Evolutionary conservation across 768 basidiomycete genomes (phyloP).

Genomic region (Amanita pseudoporphyria): DNA sequence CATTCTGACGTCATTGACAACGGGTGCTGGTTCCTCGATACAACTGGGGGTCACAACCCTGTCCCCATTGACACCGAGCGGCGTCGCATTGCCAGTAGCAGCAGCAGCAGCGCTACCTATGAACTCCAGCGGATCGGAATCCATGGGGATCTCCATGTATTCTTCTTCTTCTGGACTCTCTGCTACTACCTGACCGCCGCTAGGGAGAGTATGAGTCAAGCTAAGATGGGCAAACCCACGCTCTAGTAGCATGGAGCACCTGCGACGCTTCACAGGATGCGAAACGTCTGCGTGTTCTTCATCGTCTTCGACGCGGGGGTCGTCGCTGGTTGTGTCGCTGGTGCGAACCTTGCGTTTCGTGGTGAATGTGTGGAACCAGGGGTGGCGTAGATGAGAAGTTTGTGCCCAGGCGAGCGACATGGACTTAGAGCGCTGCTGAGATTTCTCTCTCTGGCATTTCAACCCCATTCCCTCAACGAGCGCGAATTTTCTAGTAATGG

Average conservation of each 20-base stretch:
- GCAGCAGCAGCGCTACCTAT: too few relatives aligned
- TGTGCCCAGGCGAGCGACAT: constrained; percentile 17
- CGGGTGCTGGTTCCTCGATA: constrained; percentile 29
- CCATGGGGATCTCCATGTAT: constrained; percentile 9
- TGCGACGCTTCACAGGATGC: constrained; percentile 32
- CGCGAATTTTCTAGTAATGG: constrained; percentile 5
- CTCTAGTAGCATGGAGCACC: constrained; percentile 43
- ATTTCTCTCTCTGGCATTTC: too few relatives aligned
- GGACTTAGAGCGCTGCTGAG: neutral
- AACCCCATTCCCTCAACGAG: neutral
- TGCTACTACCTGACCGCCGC: constrained; percentile 1
- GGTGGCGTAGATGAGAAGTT: constrained; percentile 25
- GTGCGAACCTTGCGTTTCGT: constrained; percentile 32
- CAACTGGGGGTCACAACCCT: constrained; percentile 19
- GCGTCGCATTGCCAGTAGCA: neutral
- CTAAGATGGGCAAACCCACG: constrained; percentile 46
- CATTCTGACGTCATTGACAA: constrained; percentile 48
- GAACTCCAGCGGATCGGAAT: constrained; percentile 7
- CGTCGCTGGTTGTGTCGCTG: constrained; percentile 1
- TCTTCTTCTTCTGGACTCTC: constrained; percentile 7
- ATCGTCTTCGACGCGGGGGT: constrained; percentile 11
- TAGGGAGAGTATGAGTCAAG: constrained; percentile 15
- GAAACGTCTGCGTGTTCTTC: constrained; percentile 7
- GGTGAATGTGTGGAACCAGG: constrained; percentile 30
- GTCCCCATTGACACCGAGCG: too few relatives aligned